Conservation (phyloP, 331 rosid genomes). For the Prunus yedoensis region DNA sequence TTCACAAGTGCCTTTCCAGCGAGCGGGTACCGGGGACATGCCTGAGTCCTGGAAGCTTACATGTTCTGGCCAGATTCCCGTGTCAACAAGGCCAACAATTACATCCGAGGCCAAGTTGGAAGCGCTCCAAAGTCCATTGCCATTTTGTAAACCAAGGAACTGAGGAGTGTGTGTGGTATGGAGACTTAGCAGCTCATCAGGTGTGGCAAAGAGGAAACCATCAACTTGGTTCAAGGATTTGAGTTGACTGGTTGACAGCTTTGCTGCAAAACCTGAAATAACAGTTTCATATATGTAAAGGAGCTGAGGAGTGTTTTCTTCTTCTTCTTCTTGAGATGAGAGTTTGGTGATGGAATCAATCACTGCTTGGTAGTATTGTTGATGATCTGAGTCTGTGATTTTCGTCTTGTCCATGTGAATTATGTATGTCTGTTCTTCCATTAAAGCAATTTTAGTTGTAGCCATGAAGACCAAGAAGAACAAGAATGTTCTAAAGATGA, state of each 20-base stretch:
- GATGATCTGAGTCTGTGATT: constrained; percentile 35
- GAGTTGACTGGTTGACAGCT: constrained; percentile 48
- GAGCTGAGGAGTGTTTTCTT: constrained; percentile 36
- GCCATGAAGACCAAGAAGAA: constrained; percentile 39
- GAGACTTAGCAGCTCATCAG: constrained; percentile 50
- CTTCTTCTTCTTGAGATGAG: constrained; percentile 34
- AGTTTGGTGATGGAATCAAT: constrained; percentile 44
- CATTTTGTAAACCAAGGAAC: constrained; percentile 58
- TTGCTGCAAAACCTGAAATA: constrained; percentile 69
- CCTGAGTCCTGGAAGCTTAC: constrained; percentile 56
- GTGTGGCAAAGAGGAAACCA: constrained; percentile 59
- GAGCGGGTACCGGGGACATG: constrained; percentile 44
- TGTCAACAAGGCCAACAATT: constrained; percentile 64
- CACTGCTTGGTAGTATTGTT: constrained; percentile 45
- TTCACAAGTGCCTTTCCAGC: constrained; percentile 76
- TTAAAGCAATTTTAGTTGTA: constrained; percentile 38
- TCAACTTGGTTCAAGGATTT: constrained; percentile 32
- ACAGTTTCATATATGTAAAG: constrained; percentile 53
- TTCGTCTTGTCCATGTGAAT: constrained; percentile 64
- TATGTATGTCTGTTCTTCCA: constrained; percentile 50
- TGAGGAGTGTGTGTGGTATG: constrained; percentile 61
- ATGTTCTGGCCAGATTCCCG: constrained; percentile 86
- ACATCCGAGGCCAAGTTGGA: constrained; percentile 54
- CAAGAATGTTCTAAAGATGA: constrained; percentile 21
- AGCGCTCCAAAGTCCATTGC: constrained; percentile 50